Base-by-base conservation (phyloP, 148 eudicot species). In the Camellia japonica region DNA sequence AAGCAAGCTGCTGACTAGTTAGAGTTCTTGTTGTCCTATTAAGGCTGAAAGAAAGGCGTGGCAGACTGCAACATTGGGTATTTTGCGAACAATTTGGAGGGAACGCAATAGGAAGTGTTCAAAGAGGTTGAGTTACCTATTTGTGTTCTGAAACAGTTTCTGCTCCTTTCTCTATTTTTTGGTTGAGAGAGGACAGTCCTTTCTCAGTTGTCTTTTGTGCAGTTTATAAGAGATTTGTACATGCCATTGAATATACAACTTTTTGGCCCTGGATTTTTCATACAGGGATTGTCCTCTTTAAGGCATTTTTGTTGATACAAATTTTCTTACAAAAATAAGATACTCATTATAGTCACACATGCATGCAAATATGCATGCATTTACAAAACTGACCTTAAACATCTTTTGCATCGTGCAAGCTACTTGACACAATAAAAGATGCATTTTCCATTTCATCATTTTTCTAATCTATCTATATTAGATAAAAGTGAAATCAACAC, bases 1-100 rank as follows among this genome's bases (percentile, higher is more conserved):
- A 41, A 47, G 71, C 47, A 13, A 67, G 71, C 49, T 67, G 71
- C 71, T 67, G 46, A 67, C 13, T 67, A 67, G 71, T 41, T 9
- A 16, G n/a, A 41, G 49, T 41, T 38, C 70, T 30, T 66, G 38
- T 30, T 30, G 71, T 42, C 49, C 71, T 14, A 12, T 13, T 44
- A 13, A 41, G n/a, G 38, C 47, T n/a, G 15, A 67, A 67, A 67
- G 18, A 67, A 67, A 67, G 7, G 42, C 1, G 8, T 41, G 8
- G 71, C 15, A 42, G 46, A 41, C 46, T 30, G 13, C 1, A 66
- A 44, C 41, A 16, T 38, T 2, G 71, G 71, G n/a, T 42, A 10
- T 42, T 68, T 68, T 46, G 69, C 5, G 43, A 43, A 65, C 7
- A 41, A 65, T 65, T 30, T 65, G 44, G 42, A 62, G 69, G 44